phyloP scores from a whole-genome alignment of 805 yeast genomes.

The Starmerella etchellsii region DNA sequence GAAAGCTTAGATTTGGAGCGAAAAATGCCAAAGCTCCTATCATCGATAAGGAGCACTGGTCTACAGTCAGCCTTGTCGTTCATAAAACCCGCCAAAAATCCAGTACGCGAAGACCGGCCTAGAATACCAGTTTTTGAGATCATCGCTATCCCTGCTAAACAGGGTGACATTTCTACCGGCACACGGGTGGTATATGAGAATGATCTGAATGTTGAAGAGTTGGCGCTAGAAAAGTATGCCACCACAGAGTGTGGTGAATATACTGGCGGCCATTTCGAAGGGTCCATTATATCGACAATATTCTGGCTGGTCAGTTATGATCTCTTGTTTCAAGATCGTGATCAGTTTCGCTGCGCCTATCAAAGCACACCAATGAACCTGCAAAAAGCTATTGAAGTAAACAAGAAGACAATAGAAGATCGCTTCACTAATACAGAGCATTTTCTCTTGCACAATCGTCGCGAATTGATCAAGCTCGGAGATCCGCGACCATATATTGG shows the following conservation, averaged over 20 bases:
- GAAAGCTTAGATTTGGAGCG: conserved; percentile 20
- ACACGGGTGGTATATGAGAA: conserved; percentile 11
- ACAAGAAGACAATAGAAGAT: conserved; percentile 19
- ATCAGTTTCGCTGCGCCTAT: conserved; percentile 25
- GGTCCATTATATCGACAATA: conserved; percentile 24
- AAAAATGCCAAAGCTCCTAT: conserved; percentile 18
- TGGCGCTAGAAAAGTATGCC: conserved; percentile 25
- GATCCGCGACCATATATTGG: conserved; percentile 22
- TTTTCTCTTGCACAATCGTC: neutral
- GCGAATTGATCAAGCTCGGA: neutral
- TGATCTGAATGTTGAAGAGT: conserved; percentile 25
- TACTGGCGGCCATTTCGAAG: conserved; percentile 29
- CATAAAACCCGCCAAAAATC: neutral
- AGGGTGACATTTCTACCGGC: neutral
- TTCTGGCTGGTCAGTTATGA: conserved; percentile 25
- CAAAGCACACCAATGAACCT: conserved; percentile 27
- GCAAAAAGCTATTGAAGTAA: conserved; percentile 18
- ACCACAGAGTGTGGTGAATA: conserved; percentile 19
- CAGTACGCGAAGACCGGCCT: too few species aligned
- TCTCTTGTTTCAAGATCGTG: conserved; percentile 24
- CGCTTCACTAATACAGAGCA: conserved; percentile 18
- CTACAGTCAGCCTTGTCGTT: conserved; percentile 16
- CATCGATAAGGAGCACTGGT: conserved; percentile 13
- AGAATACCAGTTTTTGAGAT: conserved; percentile 7
- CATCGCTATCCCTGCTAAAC: conserved; percentile 6